Percentiles rank a stretch among this genome's conserved stretches.
Conservation (phyloP, 352 stramenopile genomes). For the Discostella stelligera region DNA sequence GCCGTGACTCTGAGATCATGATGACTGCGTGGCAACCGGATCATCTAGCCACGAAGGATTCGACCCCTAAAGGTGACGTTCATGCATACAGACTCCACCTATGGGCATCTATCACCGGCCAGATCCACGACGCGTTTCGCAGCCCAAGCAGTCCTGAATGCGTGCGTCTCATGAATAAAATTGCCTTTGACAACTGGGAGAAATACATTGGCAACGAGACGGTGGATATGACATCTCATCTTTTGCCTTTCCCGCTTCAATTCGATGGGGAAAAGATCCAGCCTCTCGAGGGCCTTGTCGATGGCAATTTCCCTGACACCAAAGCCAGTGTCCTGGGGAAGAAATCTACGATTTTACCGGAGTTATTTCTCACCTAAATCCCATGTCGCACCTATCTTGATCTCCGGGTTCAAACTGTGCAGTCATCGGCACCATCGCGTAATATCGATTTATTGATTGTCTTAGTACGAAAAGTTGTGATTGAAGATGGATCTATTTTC, state of each 20-base stretch:
- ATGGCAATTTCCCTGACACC: slow-evolving; percentile 46
- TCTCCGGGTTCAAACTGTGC: not conserved
- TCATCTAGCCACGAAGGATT: slow-evolving; percentile 39
- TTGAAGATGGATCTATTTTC: too few relatives aligned
- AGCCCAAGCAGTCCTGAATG: slow-evolving; percentile 43
- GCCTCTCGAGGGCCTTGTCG: slow-evolving; percentile 25
- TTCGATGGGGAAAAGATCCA: slow-evolving; percentile 29
- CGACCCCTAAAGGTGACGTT: slow-evolving; percentile 40
- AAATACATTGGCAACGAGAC: slow-evolving; percentile 37
- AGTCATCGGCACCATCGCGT: not conserved
- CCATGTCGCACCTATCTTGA: not conserved
- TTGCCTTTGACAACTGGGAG: slow-evolving; percentile 47
- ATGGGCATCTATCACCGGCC: slow-evolving; percentile 39
- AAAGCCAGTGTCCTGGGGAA: slow-evolving; percentile 38
- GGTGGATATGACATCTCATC: slow-evolving; percentile 41
- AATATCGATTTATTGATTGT: not conserved
- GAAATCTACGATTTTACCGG: slow-evolving; percentile 45
- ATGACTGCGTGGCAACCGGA: slow-evolving; percentile 48
- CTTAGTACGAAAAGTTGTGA: not conserved
- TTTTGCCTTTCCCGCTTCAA: slow-evolving; percentile 43
- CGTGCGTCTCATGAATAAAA: slow-evolving; percentile 43
- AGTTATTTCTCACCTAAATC: slow-evolving; percentile 43
- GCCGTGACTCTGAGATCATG: slow-evolving; percentile 82
- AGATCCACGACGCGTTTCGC: slow-evolving; percentile 48
- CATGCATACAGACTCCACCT: slow-evolving; percentile 48